Percentiles rank a stretch among this genome's conserved stretches.
Conservation (phyloP, 1,284 basidiomycete genomes). For the Leccinum fuscescens region DNA sequence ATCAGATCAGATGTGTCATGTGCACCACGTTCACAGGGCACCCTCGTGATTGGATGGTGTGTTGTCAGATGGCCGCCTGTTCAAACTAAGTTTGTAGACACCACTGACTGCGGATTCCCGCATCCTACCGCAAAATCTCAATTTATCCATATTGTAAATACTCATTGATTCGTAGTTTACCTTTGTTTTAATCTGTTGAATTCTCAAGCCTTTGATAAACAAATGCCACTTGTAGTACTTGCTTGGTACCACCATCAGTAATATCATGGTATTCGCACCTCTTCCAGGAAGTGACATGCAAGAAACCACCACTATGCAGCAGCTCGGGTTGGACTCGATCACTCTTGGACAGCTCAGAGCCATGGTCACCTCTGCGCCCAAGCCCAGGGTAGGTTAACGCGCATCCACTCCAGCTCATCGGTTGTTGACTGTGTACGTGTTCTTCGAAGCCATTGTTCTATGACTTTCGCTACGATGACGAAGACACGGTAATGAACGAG, state of each 20-base stretch:
- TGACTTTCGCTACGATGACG: constrained; percentile 92
- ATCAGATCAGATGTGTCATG: constrained; percentile 7
- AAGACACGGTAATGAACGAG: constrained; percentile 93
- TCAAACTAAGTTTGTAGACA: constrained; percentile 10
- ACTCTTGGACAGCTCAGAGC: constrained; percentile 80
- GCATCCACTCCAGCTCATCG: constrained; percentile 10
- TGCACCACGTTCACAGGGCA: constrained; percentile 9
- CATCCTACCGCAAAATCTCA: neutral
- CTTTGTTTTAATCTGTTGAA: constrained; percentile 24
- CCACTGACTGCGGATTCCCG: constrained; percentile 11
- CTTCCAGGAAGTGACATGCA: constrained; percentile 28
- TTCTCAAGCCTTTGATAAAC: constrained; percentile 30
- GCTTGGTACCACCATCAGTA: constrained; percentile 7
- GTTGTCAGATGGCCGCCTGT: neutral
- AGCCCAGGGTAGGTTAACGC: constrained; percentile 63
- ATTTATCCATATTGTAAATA: neutral
- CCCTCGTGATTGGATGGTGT: constrained; percentile 12
- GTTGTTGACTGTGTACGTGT: constrained; percentile 16
- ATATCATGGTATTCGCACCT: constrained; percentile 30
- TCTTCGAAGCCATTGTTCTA: constrained; percentile 73
- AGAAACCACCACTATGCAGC: constrained; percentile 26
- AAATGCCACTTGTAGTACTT: constrained; percentile 3
- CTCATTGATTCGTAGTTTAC: constrained; percentile 8
- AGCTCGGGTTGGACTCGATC: constrained; percentile 61
- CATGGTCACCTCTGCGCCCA: constrained; percentile 67